These are phyloP conservation scores for Petasospora rhodanensis DNA, from an alignment of 1,139 yeast genomes.

Conservation along the genomic window DNA sequence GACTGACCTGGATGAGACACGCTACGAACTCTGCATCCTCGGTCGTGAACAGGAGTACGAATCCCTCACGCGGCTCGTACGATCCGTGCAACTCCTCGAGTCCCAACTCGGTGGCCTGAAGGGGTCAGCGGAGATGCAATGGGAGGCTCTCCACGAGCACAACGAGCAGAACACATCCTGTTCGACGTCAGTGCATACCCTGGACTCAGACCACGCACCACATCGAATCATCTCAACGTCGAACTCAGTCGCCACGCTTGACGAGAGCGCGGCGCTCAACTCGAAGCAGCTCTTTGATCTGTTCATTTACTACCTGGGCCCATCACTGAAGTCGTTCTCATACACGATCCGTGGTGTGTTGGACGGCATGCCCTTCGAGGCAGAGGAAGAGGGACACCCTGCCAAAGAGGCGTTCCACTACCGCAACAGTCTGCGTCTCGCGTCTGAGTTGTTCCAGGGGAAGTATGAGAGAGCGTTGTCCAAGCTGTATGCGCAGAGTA, in stretches of 20 bases:
- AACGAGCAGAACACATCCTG: conserved; percentile 1
- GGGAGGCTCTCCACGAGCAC: conserved; percentile 35
- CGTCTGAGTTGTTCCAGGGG: conserved; percentile 49
- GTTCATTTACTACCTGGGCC: conserved; percentile 65
- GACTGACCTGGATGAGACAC: conserved; percentile 53
- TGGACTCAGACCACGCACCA: conserved; percentile 4
- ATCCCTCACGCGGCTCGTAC: conserved; percentile 43
- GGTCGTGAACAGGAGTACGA: conserved; percentile 56
- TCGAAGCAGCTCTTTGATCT: conserved; percentile 56
- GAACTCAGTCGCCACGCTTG: conserved; percentile 11
- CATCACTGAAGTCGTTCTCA: conserved; percentile 64
- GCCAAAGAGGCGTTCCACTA: conserved; percentile 39
- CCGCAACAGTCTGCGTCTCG: conserved; percentile 45
- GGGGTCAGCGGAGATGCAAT: conserved; percentile 65
- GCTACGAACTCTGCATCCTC: conserved; percentile 48
- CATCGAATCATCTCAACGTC: conserved; percentile 3
- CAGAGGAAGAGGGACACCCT: conserved; percentile 30
- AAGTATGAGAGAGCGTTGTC: conserved; percentile 57
- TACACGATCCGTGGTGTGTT: conserved; percentile 62
- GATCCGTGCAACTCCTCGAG: conserved; percentile 47
- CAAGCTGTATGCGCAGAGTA: conserved; percentile 53
- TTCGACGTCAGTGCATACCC: conserved; percentile 4
- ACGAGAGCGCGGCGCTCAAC: conserved; percentile 25
- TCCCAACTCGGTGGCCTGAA: conserved; percentile 64
- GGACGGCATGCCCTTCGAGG: conserved; percentile 54